These are phyloP conservation scores for Graphiopsis chlorocephala DNA, from an alignment of 2,329 filamentous ascomycete genomes.

Conservation along the genomic window DNA sequence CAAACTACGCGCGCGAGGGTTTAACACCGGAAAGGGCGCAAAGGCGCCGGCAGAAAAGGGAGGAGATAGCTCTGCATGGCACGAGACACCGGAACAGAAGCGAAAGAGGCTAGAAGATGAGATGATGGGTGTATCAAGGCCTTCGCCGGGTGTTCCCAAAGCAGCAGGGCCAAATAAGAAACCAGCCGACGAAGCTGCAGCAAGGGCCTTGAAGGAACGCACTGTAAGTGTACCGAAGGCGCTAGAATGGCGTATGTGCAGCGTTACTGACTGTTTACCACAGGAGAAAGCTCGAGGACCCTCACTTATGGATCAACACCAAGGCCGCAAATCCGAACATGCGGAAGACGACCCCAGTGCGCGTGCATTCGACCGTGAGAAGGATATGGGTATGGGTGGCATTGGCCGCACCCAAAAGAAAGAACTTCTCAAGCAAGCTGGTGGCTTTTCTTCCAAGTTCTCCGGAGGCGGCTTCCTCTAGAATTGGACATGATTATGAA, in stretches of 20 bases:
- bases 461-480: slow-evolving; percentile 65
- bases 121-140: slow-evolving; percentile 67
- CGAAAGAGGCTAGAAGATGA: slow-evolving; percentile 75
- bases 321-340: slow-evolving; percentile 55
- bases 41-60: slow-evolving; percentile 42
- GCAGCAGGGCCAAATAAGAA: slow-evolving; percentile 8
- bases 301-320: slow-evolving; percentile 48
- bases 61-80: slow-evolving; percentile 66
- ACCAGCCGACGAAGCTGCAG: slow-evolving; percentile 20
- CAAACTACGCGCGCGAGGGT: slow-evolving; percentile 76
- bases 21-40: slow-evolving; percentile 67
- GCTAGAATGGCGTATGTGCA: background rate
- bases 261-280: slow-evolving; percentile 24
- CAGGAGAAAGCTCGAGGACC: slow-evolving; percentile 42
- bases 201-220: slow-evolving; percentile 56
- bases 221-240: slow-evolving; percentile 45
- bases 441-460: slow-evolving; percentile 79
- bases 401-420: slow-evolving; percentile 62
- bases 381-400: slow-evolving; percentile 79
- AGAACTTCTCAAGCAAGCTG: slow-evolving; percentile 75
- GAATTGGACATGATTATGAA: background rate
- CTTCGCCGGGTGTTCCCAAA: slow-evolving; percentile 27
- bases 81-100: slow-evolving; percentile 87
- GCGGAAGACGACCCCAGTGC: slow-evolving; percentile 86
- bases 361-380: slow-evolving; percentile 84